A percentile compares a stretch with the other conserved stretches of the same genome.
These are phyloP conservation scores for Fusarium algeriense DNA, from an alignment of 2,329 filamentous ascomycete genomes.

Conservation along the genomic window DNA sequence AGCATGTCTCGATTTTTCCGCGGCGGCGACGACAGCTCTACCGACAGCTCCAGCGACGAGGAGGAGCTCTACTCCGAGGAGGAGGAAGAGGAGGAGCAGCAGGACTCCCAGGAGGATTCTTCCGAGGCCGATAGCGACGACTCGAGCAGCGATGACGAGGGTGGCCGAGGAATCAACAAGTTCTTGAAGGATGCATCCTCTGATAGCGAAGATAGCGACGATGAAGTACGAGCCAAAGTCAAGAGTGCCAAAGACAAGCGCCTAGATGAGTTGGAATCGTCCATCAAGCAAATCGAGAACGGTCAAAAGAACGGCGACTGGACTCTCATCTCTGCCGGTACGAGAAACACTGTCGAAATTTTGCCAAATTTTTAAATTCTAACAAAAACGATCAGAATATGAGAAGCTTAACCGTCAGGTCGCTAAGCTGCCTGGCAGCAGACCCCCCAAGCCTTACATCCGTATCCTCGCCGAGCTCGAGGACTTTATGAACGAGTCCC, in stretches of 20 bases:
- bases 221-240: slow-evolving; percentile 86
- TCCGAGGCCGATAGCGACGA: slow-evolving; percentile 63
- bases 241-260: slow-evolving; percentile 99
- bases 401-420: slow-evolving; percentile 94
- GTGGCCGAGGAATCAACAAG: slow-evolving; percentile 78
- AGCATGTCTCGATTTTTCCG: slow-evolving; percentile 98
- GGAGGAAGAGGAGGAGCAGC: slow-evolving; percentile 62
- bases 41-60: slow-evolving; percentile 95
- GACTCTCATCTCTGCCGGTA: slow-evolving; percentile 91
- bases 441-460: slow-evolving; percentile 90
- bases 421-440: slow-evolving; percentile 80
- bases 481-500: slow-evolving; percentile 91
- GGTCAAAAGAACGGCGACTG: slow-evolving; percentile 98
- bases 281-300: slow-evolving; percentile 93
- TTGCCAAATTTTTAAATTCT: slow-evolving; percentile 14
- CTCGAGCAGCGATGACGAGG: slow-evolving; percentile 71
- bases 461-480: slow-evolving; percentile 94
- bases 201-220: slow-evolving; percentile 88
- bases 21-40: slow-evolving; percentile 90
- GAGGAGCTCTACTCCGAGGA: slow-evolving; percentile 85
- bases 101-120: slow-evolving; percentile 59
- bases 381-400: slow-evolving; percentile 72
- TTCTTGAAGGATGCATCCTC: slow-evolving; percentile 84
- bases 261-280: slow-evolving; percentile 90
- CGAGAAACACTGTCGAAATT: slow-evolving; percentile 1